These are phyloP conservation scores for Globisporangium cystogenes DNA, from an alignment of 352 stramenopile genomes.

Conservation along the genomic window DNA sequence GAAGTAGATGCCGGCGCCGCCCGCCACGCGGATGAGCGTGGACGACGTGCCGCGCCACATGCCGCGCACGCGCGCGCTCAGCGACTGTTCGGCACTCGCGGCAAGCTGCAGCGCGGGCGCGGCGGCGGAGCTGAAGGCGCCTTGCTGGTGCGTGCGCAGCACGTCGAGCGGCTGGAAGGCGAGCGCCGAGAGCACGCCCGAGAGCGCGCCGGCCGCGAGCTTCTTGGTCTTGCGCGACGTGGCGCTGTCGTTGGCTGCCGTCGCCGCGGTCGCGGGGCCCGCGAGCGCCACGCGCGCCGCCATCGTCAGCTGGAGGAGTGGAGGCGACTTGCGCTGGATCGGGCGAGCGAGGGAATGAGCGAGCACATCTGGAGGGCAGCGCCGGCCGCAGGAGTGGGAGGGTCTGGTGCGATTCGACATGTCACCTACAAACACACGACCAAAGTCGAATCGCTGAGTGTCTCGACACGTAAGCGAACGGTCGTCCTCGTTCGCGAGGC, in stretches of 20 bases:
- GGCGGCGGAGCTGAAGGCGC: constrained; percentile 43
- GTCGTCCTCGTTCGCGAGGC: too few species aligned
- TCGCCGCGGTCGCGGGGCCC: background rate
- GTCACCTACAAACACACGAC: too few species aligned
- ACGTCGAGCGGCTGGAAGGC: constrained; percentile 85
- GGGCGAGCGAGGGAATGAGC: too few species aligned
- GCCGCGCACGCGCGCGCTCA: constrained; percentile 32
- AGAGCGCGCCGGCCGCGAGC: constrained; percentile 58
- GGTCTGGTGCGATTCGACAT: background rate
- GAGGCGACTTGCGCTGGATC: too few species aligned
- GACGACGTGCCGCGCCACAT: constrained; percentile 84
- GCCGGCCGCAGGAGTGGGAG: too few species aligned
- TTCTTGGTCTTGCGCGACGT: constrained; percentile 61
- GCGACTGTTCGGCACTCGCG: constrained; percentile 8
- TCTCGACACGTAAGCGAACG: too few species aligned
- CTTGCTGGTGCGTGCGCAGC: constrained; percentile 80
- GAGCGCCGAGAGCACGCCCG: constrained; percentile 74
- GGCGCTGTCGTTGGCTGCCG: constrained; percentile 3
- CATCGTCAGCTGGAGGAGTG: background rate
- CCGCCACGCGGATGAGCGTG: constrained; percentile 76
- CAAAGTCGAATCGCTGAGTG: too few species aligned
- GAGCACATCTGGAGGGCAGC: too few species aligned
- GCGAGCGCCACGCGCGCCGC: constrained; percentile 5
- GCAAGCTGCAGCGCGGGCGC: background rate
- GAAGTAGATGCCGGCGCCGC: constrained; percentile 84